Evolutionary conservation across 148 eudicot species (phyloP).

Genomic region (Fagopyrum homotropicum): DNA sequence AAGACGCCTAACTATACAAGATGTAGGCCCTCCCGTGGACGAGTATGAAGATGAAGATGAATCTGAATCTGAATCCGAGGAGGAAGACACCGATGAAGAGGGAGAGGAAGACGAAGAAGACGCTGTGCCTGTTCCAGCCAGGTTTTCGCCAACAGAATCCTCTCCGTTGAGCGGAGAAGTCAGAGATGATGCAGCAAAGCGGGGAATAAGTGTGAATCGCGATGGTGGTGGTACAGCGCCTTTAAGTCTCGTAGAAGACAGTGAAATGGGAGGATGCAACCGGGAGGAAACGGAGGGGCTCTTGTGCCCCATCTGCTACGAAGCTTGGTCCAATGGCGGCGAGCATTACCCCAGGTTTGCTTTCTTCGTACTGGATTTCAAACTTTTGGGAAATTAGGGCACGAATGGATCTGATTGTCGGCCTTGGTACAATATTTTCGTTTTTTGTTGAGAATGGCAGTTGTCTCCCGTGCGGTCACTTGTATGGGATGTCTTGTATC

Average conservation of each 20-base stretch:
- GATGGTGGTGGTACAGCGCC: constrained; percentile 8
- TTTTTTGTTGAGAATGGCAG: constrained; percentile 30
- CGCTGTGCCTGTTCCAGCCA: constrained; percentile 3
- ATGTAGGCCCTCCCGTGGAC: neutral
- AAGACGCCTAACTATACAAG: neutral
- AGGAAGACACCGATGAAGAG: constrained; percentile 12
- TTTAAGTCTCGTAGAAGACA: neutral
- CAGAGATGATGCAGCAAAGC: neutral
- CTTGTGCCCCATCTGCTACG: constrained; percentile 75
- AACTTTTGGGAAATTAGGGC: constrained; percentile 7
- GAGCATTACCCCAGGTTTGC: constrained; percentile 40
- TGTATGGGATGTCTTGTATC: constrained; percentile 77
- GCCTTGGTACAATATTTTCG: neutral
- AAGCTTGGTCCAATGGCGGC: constrained; percentile 64
- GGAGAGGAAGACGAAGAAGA: constrained; percentile 14
- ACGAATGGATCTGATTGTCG: neutral
- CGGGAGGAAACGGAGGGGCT: constrained; percentile 47
- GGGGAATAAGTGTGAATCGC: neutral
- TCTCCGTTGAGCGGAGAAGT: constrained; percentile 3
- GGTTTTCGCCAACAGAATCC: constrained; percentile 7
- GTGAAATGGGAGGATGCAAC: constrained; percentile 1
- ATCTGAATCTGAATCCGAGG: constrained; percentile 5
- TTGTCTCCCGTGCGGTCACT: constrained; percentile 89
- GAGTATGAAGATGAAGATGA: neutral
- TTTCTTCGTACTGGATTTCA: neutral